Evolutionary conservation across 768 basidiomycete species (phyloP), one percentile per base, ranked within the genome.

Genomic region (Pholiota microspora): DNA sequence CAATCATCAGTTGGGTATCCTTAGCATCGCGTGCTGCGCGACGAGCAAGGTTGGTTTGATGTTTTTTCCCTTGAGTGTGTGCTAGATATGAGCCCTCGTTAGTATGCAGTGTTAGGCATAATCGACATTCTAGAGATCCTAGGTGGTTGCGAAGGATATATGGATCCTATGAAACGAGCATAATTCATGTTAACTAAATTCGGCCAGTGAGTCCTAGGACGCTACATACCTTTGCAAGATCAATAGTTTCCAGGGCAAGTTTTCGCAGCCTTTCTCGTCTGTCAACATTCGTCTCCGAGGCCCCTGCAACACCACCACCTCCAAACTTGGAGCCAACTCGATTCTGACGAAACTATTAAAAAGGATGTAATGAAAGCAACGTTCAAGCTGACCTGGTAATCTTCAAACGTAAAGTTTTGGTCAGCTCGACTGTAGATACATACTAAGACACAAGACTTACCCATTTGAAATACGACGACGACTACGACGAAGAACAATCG

Each of bases 21-120:
- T 98, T 97, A 45, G 92, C 90, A 78, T 98, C 97, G 59, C 88
- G 85, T n/a, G 96, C 96, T 0, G 97, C 97, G 61, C 97, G 88
- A 35, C 97, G 84, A 12, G 97, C 97, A 49, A 99, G 85, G 68
- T 98, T 98, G 3, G 95, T 98, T 69, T 98, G 97, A 69, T 98
- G 97, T 68, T 98, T 99, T 77, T 98, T 99, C 18, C 97, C 97
- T 75, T 98, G 97, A 0, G 97, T 99, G 64, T 99, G 97, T 0
- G 97, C 97, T 45, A 99, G 88, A 69, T 98, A 98, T 12, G 95
- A 97, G 16, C 97, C 97, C 73, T 99, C 97, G 64, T 98, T 98
- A n/a, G 96, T 98, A 73, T 99, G 97, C 9, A 99, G 82, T 0
- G 97, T 99, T 45, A 99, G 75, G 70, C 97, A 98, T 25, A 99